Base-by-base conservation (phyloP, 768 basidiomycete species). In the Boletus subparvulus region DNA sequence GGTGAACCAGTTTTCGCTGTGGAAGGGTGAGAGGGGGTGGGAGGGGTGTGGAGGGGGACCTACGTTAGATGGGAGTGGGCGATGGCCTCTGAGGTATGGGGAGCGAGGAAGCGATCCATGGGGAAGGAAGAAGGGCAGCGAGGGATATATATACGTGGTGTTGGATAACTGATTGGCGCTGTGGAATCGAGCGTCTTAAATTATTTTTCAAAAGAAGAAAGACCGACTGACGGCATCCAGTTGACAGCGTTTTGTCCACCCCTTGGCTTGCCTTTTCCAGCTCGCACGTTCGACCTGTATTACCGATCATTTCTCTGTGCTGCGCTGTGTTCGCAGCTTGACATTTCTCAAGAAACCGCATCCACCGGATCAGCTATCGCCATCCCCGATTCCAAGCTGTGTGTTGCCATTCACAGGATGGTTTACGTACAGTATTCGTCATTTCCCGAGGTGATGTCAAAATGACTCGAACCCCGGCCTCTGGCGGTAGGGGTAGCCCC, bases 31-130 rank as follows among this genome's bases (percentile, higher is more conserved):
- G 61, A 61, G 52, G 49, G 59, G 21, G 40, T 48, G 36, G 14
- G 44, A 14, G 32, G 17, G 44, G 16, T 6, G 11, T 45, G 32
- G 5, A 19, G 32, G 36, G 24, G 44, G 19, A 77, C 82, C 50
- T 73, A 89, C 90, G 79, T 85, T 47, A 90, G 72, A 60, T 84
- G 84, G 60, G 68, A 77, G 73, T 91, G 82, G 24, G 90, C 89
- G 54, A 80, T 67, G 47, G 89, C 88, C 73, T 92, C 90, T 55
- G 84, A 85, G 21, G 87, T 83, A 55, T 88, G 78, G 24, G 90
- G 88, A 9, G 86, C 83, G 50, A 89, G 79, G 71, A 88, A 86
- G 65, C 83, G 83, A 62, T 88, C 86, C 83, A 91, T 88, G 44
- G 44, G 46, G 37, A 21, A 39, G 24, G 26, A 41, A 24, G n/a